Conservation (phyloP, 1,139 yeast genomes). For the Debaryomyces fabryi region DNA sequence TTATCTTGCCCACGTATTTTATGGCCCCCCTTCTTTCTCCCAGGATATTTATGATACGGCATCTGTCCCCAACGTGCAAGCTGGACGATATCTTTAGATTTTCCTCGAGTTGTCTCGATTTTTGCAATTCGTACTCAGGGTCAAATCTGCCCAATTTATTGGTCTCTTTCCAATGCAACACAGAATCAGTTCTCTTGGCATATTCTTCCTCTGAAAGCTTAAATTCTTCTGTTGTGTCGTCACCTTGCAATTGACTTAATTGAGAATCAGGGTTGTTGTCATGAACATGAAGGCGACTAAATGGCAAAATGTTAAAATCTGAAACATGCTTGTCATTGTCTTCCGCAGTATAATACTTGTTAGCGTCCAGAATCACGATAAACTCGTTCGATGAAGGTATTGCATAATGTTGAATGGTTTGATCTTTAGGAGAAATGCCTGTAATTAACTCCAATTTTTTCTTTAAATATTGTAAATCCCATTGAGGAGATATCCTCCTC, state of each 20-base stretch:
- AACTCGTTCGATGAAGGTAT: conserved; percentile 42
- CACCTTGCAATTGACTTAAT: conserved; percentile 38
- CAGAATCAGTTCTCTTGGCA: conserved; percentile 60
- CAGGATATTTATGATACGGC: conserved; percentile 45
- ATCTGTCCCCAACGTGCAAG: conserved; percentile 38
- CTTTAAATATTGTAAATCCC: conserved; percentile 62
- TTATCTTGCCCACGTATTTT: conserved; percentile 66
- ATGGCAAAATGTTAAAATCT: conserved; percentile 33
- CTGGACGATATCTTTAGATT: conserved; percentile 20
- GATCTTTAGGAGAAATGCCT: conserved; percentile 70
- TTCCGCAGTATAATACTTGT: conserved; percentile 19
- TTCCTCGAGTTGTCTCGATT: conserved; percentile 18
- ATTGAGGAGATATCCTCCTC: conserved; percentile 63
- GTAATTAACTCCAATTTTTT: conserved; percentile 68
- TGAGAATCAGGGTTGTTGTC: conserved; percentile 58
- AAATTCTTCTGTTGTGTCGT: conserved; percentile 47
- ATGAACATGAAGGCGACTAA: conserved; percentile 53
- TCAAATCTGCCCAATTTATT: conserved; percentile 74
- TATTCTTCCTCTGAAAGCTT: conserved; percentile 70
- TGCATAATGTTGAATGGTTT: conserved; percentile 54
- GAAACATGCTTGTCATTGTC: conserved; percentile 19
- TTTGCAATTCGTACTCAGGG: conserved; percentile 46
- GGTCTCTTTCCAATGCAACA: conserved; percentile 72
- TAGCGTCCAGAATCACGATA: conserved; percentile 23
- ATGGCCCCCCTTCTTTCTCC: conserved; percentile 71